A percentile compares a stretch with the other conserved stretches of the same genome.
phyloP scores from a whole-genome alignment of 139 green algal species.

The Tetraselmis chui region DNA sequence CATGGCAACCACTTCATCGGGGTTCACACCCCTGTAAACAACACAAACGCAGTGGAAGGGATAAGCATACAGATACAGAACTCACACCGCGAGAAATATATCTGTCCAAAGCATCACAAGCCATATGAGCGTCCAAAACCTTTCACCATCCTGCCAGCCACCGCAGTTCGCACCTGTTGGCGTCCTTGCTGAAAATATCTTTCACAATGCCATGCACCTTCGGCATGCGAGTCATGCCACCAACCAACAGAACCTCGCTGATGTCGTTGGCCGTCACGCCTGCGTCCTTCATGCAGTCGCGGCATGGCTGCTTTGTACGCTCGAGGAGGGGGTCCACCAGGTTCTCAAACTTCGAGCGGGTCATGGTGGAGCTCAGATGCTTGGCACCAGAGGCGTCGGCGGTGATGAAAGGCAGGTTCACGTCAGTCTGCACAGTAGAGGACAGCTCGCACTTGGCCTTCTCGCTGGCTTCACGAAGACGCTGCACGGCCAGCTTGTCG shows the following conservation, averaged over 20 bases:
- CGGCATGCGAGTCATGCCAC: slow-evolving; percentile 98
- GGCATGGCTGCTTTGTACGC: slow-evolving; percentile 88
- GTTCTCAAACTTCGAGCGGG: slow-evolving; percentile 80
- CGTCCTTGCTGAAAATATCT: slow-evolving; percentile 86
- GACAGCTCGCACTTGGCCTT: slow-evolving; percentile 98
- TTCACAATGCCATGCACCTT: slow-evolving; percentile 90
- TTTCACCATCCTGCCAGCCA: not conserved
- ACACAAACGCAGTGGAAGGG: not conserved
- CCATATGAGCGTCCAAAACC: too few relatives aligned
- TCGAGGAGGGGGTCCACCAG: slow-evolving; percentile 82
- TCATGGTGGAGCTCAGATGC: slow-evolving; percentile 63
- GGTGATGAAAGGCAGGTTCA: slow-evolving; percentile 99
- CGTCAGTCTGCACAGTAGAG: slow-evolving; percentile 80
- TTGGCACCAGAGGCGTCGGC: slow-evolving; percentile 74
- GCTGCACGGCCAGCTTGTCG: slow-evolving; percentile 94
- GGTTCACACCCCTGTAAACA: slow-evolving; percentile 83
- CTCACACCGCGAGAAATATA: too few relatives aligned
- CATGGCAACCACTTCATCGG: slow-evolving; percentile 97
- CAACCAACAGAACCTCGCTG: slow-evolving; percentile 95
- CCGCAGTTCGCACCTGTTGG: slow-evolving; percentile 32
- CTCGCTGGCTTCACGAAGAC: slow-evolving; percentile 86
- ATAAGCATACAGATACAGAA: too few relatives aligned
- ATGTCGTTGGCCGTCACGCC: slow-evolving; percentile 82
- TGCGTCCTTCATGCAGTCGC: slow-evolving; percentile 82
- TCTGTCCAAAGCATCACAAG: too few relatives aligned